Conservation (phyloP, 192 early-diverging fungal species). For the Endogone sp. region DNA sequence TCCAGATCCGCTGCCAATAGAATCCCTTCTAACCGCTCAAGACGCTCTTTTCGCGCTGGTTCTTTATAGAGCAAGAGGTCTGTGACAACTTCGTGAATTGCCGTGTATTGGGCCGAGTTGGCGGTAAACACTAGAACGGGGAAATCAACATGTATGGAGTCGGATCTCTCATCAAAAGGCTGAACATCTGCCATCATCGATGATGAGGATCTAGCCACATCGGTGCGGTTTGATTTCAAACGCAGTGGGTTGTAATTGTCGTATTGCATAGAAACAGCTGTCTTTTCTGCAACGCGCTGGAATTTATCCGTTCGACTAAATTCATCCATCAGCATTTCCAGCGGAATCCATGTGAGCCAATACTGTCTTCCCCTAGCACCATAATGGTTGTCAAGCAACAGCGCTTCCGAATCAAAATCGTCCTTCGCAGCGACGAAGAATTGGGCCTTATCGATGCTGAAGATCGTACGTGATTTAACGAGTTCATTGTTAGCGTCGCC, state of each 20-base stretch:
- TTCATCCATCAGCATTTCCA: conserved; percentile 60
- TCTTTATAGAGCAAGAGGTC: conserved; percentile 84
- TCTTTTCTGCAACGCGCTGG: conserved; percentile 54
- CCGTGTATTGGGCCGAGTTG: conserved; percentile 72
- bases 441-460: conserved; percentile 63
- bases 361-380: conserved; percentile 35
- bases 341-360: conserved; percentile 69
- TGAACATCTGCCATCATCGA: conserved; percentile 11
- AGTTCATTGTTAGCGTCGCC: conserved; percentile 47
- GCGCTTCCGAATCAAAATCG: conserved; percentile 36
- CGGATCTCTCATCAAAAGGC: conserved; percentile 54
- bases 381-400: conserved; percentile 42
- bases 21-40: conserved; percentile 70
- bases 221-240: conserved; percentile 37
- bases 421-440: conserved; percentile 51
- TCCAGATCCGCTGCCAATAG: conserved; percentile 76
- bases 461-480: conserved; percentile 58
- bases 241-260: conserved; percentile 70
- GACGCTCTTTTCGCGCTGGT: conserved; percentile 68
- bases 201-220: conserved; percentile 15
- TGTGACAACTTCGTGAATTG: conserved; percentile 67
- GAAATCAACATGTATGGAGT: conserved; percentile 66
- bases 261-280: conserved; percentile 49
- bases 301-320: conserved; percentile 42
- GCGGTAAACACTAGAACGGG: conserved; percentile 70